Base-by-base conservation (phyloP, 768 basidiomycete genomes). In the Amanita molliuscula region DNA sequence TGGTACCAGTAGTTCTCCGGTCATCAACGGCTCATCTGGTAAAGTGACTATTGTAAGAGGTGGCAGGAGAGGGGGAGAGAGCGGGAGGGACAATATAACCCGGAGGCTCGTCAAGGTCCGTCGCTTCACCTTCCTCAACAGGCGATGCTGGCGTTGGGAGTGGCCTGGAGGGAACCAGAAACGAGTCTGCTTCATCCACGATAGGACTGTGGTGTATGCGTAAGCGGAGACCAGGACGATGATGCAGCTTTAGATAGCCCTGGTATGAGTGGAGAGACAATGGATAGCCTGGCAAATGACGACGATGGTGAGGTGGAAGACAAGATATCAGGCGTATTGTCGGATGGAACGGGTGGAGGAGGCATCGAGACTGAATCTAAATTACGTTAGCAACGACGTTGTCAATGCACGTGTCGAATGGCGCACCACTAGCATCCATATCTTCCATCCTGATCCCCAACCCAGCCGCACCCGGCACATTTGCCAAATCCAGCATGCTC, bases 221-320 rank as follows among this genome's bases (percentile, higher is more conserved):
- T 42, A 7, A 43, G 28, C n/a, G 49, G 40, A 11, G 29, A 7
- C 41, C 38, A 44, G 5, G 29, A 26, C 35, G 38, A 7, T 48
- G 45, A n/a, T n/a, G n/a, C n/a, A n/a, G n/a, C n/a, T n/a, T n/a
- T n/a, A n/a, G n/a, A n/a, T n/a, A n/a, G 15, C 4, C 47, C 43
- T 52, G 47, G 65, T 52, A 44, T 69, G 66, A 40, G 65, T 65
- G 55, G 73, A 55, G 54, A 79, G 2, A 62, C 46, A 21, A 65
- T 52, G 1, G 79, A 78, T 34, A 81, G 65, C 44, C 72, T 74
- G 40, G 79, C 72, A 52, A 81, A 80, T 0, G 75, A 67, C 3
- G 65, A 60, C 0, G 77, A 69, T 1, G 76, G 77, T 0, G 77
- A 78, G 2, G 61, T 58, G 4, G 54, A 43, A 1, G 50, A 37